A percentile compares a stretch with the other conserved stretches of the same genome.
Conservation (phyloP, 2,329 filamentous ascomycete genomes). For the Colletotrichum acutatum region DNA sequence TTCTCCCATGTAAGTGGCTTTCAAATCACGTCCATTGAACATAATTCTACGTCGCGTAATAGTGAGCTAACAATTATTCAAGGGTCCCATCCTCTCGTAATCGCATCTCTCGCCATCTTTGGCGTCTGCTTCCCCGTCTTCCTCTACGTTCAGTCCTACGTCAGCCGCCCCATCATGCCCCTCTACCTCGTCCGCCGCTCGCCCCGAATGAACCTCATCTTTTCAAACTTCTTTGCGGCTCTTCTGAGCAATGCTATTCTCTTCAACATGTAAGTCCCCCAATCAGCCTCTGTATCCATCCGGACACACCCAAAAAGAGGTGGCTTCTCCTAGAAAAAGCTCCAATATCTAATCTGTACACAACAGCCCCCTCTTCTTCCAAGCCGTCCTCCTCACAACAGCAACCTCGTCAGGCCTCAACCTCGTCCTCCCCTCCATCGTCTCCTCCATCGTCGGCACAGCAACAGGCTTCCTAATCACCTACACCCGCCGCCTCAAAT, state of each 20-base stretch:
- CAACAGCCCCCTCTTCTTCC: constrained; percentile 76
- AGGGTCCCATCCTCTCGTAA: constrained; percentile 69
- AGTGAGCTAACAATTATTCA: constrained; percentile 17
- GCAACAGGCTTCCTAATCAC: constrained; percentile 72
- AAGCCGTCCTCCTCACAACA: constrained; percentile 76
- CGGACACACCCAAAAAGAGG: too few species aligned
- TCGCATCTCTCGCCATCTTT: constrained; percentile 61
- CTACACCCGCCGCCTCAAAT: constrained; percentile 68
- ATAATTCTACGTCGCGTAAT: too few species aligned
- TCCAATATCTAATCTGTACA: neutral
- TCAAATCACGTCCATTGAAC: too few species aligned
- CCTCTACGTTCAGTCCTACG: constrained; percentile 62
- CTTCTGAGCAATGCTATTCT: constrained; percentile 65
- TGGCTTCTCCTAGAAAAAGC: too few species aligned
- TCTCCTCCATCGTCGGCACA: constrained; percentile 64
- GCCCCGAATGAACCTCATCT: constrained; percentile 68
- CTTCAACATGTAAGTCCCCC: constrained; percentile 64
- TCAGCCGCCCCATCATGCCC: constrained; percentile 69
- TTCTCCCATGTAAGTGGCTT: constrained; percentile 40
- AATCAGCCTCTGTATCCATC: too few species aligned
- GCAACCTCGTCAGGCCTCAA: constrained; percentile 79
- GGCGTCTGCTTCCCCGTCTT: constrained; percentile 60
- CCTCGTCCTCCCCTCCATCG: constrained; percentile 72
- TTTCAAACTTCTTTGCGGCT: constrained; percentile 63
- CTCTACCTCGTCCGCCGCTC: constrained; percentile 59